Percentiles rank a stretch among this genome's conserved stretches.
Conservation (phyloP, 2,329 filamentous ascomycete species). For the Botrytis fabae region DNA sequence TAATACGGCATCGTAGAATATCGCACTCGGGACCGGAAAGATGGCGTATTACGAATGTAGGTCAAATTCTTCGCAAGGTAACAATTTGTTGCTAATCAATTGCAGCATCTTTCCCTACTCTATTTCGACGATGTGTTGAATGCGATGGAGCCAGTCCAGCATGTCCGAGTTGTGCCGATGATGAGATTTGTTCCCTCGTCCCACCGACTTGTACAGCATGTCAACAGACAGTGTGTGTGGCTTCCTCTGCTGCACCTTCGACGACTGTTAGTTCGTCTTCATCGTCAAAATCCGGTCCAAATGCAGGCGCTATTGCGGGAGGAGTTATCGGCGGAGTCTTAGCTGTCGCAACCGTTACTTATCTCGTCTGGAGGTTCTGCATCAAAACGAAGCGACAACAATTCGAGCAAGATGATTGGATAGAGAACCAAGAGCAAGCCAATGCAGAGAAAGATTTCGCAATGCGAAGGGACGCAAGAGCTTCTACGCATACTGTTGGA, state of each 20-base stretch:
- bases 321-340: constrained; percentile 83
- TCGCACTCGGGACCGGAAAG: neutral
- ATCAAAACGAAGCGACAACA: constrained; percentile 76
- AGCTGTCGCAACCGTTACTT: constrained; percentile 72
- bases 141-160: constrained; percentile 53
- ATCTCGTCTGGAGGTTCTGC: constrained; percentile 83
- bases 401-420: constrained; percentile 60
- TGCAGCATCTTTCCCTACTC: constrained; percentile 35
- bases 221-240: constrained; percentile 56
- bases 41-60: constrained; percentile 23
- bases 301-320: constrained; percentile 83
- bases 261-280: constrained; percentile 34
- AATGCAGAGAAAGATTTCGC: constrained; percentile 55
- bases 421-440: constrained; percentile 51
- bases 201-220: constrained; percentile 61
- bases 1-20: constrained; percentile 24
- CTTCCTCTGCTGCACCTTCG: constrained; percentile 37
- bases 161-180: constrained; percentile 59
- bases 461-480: constrained; percentile 60
- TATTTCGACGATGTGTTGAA: constrained; percentile 59
- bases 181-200: constrained; percentile 60
- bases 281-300: constrained; percentile 54
- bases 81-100: constrained; percentile 27
- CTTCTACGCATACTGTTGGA: constrained; percentile 80
- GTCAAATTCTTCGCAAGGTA: constrained; percentile 21